A percentile compares a stretch with the other conserved stretches of the same genome.
Conservation (phyloP, 2,329 filamentous ascomycete genomes). For the Chrysoporthe cubensis region DNA sequence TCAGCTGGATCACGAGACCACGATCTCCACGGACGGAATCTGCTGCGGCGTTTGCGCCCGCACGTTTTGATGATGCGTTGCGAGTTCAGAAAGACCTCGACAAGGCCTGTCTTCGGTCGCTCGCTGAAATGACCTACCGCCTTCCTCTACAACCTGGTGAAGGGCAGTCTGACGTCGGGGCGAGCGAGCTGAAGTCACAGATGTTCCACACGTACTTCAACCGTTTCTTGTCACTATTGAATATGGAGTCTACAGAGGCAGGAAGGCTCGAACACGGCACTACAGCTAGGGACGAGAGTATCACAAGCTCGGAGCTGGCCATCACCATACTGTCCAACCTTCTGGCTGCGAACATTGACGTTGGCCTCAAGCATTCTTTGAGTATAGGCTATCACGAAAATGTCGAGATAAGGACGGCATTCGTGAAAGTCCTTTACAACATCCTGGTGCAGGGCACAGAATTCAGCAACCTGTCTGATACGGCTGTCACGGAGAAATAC, state of each 20-base stretch:
- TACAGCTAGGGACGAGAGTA: conserved; percentile 54
- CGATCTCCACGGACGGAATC: conserved; percentile 53
- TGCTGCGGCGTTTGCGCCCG: conserved; percentile 40
- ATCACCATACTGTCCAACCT: conserved; percentile 72
- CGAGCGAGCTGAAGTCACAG: conserved; percentile 70
- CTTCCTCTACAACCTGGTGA: conserved; percentile 69
- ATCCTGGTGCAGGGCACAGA: conserved; percentile 74
- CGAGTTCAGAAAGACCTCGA: conserved; percentile 69
- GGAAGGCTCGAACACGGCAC: conserved; percentile 49
- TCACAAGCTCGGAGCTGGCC: conserved; percentile 63
- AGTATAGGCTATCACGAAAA: conserved; percentile 74
- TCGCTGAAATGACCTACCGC: conserved; percentile 69
- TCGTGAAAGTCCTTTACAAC: conserved; percentile 72
- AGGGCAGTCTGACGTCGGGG: conserved; percentile 67
- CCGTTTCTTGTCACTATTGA: conserved; percentile 67
- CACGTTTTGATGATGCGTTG: conserved; percentile 59
- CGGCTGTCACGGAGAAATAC: conserved; percentile 70
- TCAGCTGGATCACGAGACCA: conserved; percentile 69
- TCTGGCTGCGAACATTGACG: conserved; percentile 72
- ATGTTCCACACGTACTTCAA: conserved; percentile 76
- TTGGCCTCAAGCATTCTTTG: conserved; percentile 70
- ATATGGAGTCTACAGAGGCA: conserved; percentile 55
- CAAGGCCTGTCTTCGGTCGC: conserved; percentile 64
- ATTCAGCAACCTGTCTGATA: conserved; percentile 70
- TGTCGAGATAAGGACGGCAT: conserved; percentile 69